Evolutionary conservation across 2,329 filamentous ascomycete species (phyloP).

Genomic region (Stachybotrys chartarum): DNA sequence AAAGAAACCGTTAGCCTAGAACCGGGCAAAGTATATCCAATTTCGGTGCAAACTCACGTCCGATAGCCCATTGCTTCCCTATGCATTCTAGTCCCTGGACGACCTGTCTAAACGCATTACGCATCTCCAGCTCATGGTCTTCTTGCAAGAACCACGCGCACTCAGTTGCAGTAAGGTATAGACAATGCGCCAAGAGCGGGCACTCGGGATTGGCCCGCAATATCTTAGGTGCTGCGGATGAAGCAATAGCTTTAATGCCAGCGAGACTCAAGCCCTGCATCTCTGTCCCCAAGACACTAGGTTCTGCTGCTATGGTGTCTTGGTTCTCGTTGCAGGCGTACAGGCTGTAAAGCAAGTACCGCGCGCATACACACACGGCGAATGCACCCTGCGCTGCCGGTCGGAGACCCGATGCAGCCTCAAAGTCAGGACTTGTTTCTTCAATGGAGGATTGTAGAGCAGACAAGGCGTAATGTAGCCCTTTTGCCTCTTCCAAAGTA

Average conservation of each 20-base stretch:
- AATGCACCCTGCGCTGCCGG: slow-evolving; percentile 1
- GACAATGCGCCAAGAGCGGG: slow-evolving; percentile 5
- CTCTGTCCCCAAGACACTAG: slow-evolving; percentile 8
- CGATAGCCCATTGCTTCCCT: not conserved
- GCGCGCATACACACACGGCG: slow-evolving; percentile 5
- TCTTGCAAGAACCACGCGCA: slow-evolving; percentile 13
- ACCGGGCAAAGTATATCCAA: not conserved
- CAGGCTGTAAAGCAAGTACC: slow-evolving; percentile 8
- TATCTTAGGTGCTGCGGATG: slow-evolving; percentile 1
- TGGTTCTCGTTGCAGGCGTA: slow-evolving; percentile 11
- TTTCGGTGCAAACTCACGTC: slow-evolving; percentile 1
- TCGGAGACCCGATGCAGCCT: not conserved
- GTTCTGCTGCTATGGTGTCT: not conserved
- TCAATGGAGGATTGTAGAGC: slow-evolving; percentile 5
- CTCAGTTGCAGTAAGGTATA: slow-evolving; percentile 10
- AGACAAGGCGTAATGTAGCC: slow-evolving; percentile 7
- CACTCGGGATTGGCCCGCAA: not conserved
- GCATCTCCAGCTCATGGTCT: slow-evolving; percentile 7
- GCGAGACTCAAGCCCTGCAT: slow-evolving; percentile 7
- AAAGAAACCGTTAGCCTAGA: not conserved
- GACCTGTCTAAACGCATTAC: slow-evolving; percentile 4
- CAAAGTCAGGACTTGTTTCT: not conserved
- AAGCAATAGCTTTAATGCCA: slow-evolving; percentile 1
- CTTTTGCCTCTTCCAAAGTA: slow-evolving; percentile 6
- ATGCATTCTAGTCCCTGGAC: not conserved